Evolutionary conservation across 2,329 filamentous ascomycete species (phyloP).

Genomic region (Microsporum audouinii): DNA sequence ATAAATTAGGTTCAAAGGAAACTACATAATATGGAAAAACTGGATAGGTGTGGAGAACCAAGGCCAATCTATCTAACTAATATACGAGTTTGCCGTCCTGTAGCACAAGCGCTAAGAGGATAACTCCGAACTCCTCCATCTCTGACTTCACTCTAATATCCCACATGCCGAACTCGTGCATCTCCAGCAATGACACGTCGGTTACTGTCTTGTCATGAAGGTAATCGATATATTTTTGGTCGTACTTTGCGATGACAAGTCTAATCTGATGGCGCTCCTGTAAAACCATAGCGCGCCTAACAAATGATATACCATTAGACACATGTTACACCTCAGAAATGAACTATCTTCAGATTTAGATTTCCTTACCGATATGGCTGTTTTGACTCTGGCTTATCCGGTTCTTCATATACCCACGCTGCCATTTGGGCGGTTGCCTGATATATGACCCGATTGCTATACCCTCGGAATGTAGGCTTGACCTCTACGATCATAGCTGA

Average conservation of each 20-base stretch:
- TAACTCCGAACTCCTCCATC: too few relatives aligned
- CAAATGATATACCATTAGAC: not conserved
- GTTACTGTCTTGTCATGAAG: not conserved
- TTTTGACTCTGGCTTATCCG: not conserved
- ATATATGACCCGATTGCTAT: not conserved
- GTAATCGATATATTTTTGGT: not conserved
- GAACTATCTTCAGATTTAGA: not conserved
- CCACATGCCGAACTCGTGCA: not conserved
- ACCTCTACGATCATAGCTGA: not conserved
- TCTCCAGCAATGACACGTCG: not conserved
- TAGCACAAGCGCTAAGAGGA: too few relatives aligned
- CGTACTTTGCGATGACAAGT: not conserved
- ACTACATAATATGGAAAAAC: too few relatives aligned
- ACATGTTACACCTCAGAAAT: too few relatives aligned
- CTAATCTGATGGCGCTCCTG: not conserved
- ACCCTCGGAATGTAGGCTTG: not conserved
- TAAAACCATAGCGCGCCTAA: not conserved
- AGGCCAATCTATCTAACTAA: not conserved
- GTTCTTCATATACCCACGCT: constrained; percentile 4
- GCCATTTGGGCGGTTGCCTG: constrained; percentile 4
- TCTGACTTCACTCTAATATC: not conserved
- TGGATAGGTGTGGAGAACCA: too few relatives aligned
- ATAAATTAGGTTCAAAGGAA: too few relatives aligned
- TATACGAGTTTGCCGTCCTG: too few relatives aligned
- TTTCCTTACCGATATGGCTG: not conserved